phyloP scores from a whole-genome alignment of 129 eudicot genomes.

The Dittrichia graveolens region DNA sequence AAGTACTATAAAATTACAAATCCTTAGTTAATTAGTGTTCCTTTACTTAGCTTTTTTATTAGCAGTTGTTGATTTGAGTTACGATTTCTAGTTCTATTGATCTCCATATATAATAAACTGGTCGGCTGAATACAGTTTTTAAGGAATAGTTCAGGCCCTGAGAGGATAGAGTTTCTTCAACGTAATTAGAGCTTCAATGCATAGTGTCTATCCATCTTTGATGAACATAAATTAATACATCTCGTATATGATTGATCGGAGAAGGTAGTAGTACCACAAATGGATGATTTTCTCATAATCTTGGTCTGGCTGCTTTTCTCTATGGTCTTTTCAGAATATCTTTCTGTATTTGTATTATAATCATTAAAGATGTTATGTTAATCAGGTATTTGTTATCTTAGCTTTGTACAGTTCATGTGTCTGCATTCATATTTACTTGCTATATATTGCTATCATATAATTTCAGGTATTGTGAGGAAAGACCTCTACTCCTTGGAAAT shows the following conservation, averaged over 20 bases:
- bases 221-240: too few relatives aligned
- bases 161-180: too few relatives aligned
- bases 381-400: not conserved
- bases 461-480: conserved; percentile 90
- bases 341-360: not conserved
- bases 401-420: conserved; percentile 1
- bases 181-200: too few relatives aligned
- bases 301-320: not conserved
- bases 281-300: not conserved
- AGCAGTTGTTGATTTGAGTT: not conserved
- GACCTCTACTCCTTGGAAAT: conserved; percentile 95
- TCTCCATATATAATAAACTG: too few relatives aligned
- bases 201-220: too few relatives aligned
- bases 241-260: too few relatives aligned
- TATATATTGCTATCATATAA: conserved; percentile 2
- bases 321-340: conserved; percentile 1
- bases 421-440: conserved; percentile 2
- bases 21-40: not conserved
- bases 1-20: not conserved
- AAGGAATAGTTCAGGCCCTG: too few relatives aligned
- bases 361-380: conserved; percentile 14
- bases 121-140: too few relatives aligned
- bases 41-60: not conserved
- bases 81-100: not conserved
- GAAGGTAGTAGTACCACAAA: not conserved